Conservation (phyloP, 2,329 filamentous ascomycete species). For the Trichophyton mentagrophytes region DNA sequence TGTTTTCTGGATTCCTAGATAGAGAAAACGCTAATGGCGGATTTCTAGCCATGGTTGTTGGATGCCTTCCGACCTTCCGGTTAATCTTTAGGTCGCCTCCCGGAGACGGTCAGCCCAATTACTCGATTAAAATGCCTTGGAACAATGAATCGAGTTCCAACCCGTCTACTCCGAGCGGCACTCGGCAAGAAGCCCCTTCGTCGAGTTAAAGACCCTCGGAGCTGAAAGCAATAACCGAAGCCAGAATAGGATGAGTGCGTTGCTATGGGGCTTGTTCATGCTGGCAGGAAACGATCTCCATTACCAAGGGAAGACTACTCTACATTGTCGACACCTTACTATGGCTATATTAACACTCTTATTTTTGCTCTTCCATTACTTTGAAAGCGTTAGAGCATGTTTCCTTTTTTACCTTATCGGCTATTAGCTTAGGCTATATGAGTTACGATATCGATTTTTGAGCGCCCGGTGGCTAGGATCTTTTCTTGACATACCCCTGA, state of each 20-base stretch:
- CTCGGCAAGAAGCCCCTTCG: background rate
- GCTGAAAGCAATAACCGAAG: background rate
- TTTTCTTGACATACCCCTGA: background rate
- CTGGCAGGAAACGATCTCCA: background rate
- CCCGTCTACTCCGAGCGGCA: background rate
- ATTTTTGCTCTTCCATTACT: background rate
- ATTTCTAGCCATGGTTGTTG: constrained; percentile 7
- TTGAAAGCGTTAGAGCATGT: background rate
- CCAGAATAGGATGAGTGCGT: background rate
- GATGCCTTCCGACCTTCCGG: constrained; percentile 7
- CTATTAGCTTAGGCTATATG: background rate
- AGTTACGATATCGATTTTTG: background rate
- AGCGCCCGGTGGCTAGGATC: background rate
- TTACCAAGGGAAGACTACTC: background rate
- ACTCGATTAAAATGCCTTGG: background rate
- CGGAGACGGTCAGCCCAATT: background rate
- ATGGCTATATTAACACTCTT: background rate
- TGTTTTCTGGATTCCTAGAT: background rate
- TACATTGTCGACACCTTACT: background rate
- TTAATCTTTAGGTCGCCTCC: constrained; percentile 5
- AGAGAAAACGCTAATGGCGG: background rate
- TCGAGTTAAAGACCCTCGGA: background rate
- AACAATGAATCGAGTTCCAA: background rate
- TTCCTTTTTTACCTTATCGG: background rate
- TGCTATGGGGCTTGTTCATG: constrained; percentile 2